These are phyloP conservation scores for Eleusine coracana DNA, from an alignment of 176 grass and related monocot genomes.

Conservation along the genomic window DNA sequence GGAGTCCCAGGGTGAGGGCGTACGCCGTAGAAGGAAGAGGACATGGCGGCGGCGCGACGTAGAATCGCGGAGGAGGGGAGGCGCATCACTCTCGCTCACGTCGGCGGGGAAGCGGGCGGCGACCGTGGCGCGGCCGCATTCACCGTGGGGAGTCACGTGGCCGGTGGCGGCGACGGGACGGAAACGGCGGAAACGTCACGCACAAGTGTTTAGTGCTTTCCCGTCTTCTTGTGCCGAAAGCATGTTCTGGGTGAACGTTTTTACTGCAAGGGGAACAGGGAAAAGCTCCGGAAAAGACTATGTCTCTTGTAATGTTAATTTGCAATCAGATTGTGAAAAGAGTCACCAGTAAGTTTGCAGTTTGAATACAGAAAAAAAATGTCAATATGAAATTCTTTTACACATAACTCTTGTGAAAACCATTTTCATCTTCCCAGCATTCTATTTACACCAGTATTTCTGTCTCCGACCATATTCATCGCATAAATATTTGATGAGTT, in stretches of 20 bases:
- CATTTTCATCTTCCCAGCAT: too few relatives aligned
- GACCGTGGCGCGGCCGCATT: constrained; percentile 28
- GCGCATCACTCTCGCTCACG: constrained; percentile 39
- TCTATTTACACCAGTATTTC: too few relatives aligned
- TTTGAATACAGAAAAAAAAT: too few relatives aligned
- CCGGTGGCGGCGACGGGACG: constrained; percentile 21
- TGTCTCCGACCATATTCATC: too few relatives aligned
- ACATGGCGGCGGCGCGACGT: constrained; percentile 52
- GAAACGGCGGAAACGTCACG: not conserved
- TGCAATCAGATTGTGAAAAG: too few relatives aligned
- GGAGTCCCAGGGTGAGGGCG: not conserved
- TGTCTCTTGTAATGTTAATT: too few relatives aligned
- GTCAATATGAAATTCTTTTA: too few relatives aligned
- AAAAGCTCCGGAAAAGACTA: too few relatives aligned
- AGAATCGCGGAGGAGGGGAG: constrained; percentile 23
- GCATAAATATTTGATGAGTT: too few relatives aligned
- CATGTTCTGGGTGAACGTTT: not conserved
- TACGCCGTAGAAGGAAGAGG: constrained; percentile 45
- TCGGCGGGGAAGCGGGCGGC: constrained; percentile 19
- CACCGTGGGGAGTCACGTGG: constrained; percentile 3
- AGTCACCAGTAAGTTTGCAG: too few relatives aligned
- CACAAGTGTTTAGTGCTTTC: not conserved
- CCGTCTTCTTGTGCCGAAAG: not conserved
- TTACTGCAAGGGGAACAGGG: too few relatives aligned
- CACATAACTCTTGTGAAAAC: too few relatives aligned